Base-by-base conservation (phyloP, 148 eudicot species). In the Pharnaceum exiguum region DNA sequence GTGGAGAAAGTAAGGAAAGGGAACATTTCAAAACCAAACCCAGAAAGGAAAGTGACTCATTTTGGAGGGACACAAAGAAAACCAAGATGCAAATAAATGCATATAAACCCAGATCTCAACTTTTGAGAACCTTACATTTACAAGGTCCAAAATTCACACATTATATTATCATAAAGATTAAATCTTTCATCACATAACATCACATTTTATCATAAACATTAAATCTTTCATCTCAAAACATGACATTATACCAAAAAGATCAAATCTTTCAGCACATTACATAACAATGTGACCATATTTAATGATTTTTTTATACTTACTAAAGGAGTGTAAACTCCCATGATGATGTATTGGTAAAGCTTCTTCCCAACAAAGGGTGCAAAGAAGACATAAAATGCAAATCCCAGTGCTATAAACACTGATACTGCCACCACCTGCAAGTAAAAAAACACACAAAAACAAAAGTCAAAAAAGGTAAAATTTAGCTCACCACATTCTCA, bases 331-430 rank as follows among this genome's bases (percentile, higher is more conserved):
- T 91, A 87, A 59, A 87, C 59, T 64, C 95, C 97, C 81, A 87
- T 82, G 30, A 77, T 79, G 37, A 85, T 82, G 47, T 82, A 87
- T 77, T 87, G 94, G 63, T 74, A 80, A 53, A 84, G 60, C 71
- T 74, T 76, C 68, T 70, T 87, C 46, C 95, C 97, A 50, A 90
- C 90, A 90, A 90, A 90, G 49, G 97, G 97, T 13, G 89, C 93
- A 79, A 90, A 82, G 76, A 90, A 90, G 1, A 90, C 97, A 79
- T 84, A 90, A 58, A 80, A 90, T 62, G 95, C 95, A 80, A 90
- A 87, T 36, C 91, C 97, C 83, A 90, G 51, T 71, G 97, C 97
- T 68, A 90, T 39, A 70, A 90, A 90, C 10, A 90, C 95, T 60
- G 93, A 82, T 54, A 87, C 95, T 36, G 93, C 95, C 31, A 87